Base-by-base conservation (phyloP, 352 stramenopile species). In the Thalassiosira hispida region DNA sequence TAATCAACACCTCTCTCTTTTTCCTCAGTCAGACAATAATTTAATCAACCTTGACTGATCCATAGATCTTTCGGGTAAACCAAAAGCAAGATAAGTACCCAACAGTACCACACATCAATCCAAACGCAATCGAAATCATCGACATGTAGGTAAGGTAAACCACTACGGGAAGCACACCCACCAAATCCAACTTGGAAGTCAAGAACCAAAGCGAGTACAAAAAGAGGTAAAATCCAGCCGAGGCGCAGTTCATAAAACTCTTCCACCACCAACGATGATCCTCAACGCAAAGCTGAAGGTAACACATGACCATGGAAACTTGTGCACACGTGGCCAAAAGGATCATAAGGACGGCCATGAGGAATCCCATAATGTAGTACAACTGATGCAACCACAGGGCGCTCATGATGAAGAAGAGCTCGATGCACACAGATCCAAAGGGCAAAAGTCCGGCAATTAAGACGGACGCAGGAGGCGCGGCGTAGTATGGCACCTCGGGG, bases 391-490 rank as follows among this genome's bases (percentile, higher is more conserved):
- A 85, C 97, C 98, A 99, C 31, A 99, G 89, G 57, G 97, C 96
- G 73, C 94, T 98, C 96, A 99, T 99, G 87, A 99, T 99, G 91
- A 99, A 99, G 86, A 99, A 99, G 22, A 99, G 94, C 85, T 99
- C 98, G 75, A 99, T 98, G 86, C 98, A 99, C 44, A 99, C 96
- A 6, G 96, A 97, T 35, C 97, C 97, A 83, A 99, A 99, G 14
- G 98, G 98, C 22, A 99, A 85, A 46, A 99, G 96, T 59, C 98
- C 98, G 47, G 97, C 98, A 6, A 99, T 88, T 14, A 98, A 77
- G 74, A 98, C 97, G 64, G 94, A 98, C 78, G 98, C 95, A 14
- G 91, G 90, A 20, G 96, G 96, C 67, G 94, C 93, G 33, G 98
- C 93, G 87, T 99, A 99, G 96, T 96, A 99, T 31, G 95, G 97